phyloP scores from a whole-genome alignment of 805 yeast species.

The Nakazawaea populi region DNA sequence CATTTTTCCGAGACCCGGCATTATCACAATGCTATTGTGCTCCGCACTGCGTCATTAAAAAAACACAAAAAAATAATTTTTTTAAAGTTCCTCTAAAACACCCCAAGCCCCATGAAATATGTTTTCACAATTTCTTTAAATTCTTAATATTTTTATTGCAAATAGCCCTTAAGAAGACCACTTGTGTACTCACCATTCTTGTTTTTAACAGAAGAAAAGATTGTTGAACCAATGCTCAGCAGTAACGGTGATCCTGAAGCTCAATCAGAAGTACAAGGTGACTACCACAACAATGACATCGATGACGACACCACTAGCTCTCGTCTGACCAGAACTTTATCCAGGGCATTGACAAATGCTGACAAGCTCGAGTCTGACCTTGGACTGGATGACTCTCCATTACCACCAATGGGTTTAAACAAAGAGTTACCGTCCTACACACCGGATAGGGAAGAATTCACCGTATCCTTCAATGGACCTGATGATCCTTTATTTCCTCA shows the following conservation, averaged over 20 bases:
- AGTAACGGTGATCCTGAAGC: not conserved
- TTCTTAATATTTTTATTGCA: no score
- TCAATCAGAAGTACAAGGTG: not conserved
- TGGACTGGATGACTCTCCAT: conserved; percentile 26
- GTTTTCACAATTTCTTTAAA: no score
- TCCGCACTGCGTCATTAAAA: no score
- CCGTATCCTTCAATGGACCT: conserved; percentile 72
- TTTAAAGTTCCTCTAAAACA: no score
- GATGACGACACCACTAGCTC: not conserved
- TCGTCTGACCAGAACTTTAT: conserved; percentile 16
- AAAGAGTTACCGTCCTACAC: conserved; percentile 57
- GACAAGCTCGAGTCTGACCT: conserved; percentile 21
- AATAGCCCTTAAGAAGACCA: no score
- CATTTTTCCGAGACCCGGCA: no score
- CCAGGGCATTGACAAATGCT: conserved; percentile 36
- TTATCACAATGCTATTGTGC: no score
- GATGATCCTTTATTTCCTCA: conserved; percentile 77
- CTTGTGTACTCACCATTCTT: no score
- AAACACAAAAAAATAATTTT: no score
- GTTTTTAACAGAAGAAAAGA: not conserved
- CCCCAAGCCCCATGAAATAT: no score
- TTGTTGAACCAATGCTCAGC: not conserved
- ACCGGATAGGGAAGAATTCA: conserved; percentile 49
- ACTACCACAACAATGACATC: not conserved
- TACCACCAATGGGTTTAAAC: conserved; percentile 64